Evolutionary conservation across 2,329 filamentous ascomycete species (phyloP).

Genomic region (Corniculantispora saksenae): DNA sequence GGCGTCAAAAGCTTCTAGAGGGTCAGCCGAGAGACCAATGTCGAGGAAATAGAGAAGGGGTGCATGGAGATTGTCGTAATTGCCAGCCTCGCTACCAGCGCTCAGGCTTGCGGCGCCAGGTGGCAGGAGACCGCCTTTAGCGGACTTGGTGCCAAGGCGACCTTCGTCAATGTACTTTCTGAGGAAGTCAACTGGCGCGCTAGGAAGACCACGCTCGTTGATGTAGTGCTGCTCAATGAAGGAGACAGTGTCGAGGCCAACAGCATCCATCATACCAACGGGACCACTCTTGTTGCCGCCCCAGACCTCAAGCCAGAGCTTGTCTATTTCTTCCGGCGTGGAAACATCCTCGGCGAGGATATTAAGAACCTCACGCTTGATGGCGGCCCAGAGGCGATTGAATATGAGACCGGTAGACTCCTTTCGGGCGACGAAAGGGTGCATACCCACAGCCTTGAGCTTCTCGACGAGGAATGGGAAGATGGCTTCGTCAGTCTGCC

Average conservation of each 20-base stretch:
- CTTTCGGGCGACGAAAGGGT: constrained; percentile 43
- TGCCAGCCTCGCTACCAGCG: not conserved
- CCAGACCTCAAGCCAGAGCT: constrained; percentile 43
- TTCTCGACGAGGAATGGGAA: constrained; percentile 47
- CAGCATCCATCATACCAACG: constrained; percentile 44
- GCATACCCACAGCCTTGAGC: constrained; percentile 41
- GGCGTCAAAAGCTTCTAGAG: constrained; percentile 7
- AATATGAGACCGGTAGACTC: constrained; percentile 57
- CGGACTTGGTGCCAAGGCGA: constrained; percentile 47
- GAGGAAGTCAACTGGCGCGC: constrained; percentile 47
- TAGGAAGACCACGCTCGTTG: constrained; percentile 45
- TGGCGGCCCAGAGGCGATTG: constrained; percentile 58
- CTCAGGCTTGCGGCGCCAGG: constrained; percentile 22
- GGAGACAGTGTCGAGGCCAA: constrained; percentile 54
- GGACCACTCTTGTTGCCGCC: constrained; percentile 21
- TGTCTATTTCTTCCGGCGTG: constrained; percentile 50
- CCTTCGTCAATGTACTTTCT: constrained; percentile 47
- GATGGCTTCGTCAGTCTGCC: constrained; percentile 42
- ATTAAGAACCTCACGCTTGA: constrained; percentile 52
- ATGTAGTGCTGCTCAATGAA: constrained; percentile 57
- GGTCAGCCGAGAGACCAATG: constrained; percentile 26
- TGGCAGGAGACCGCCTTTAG: constrained; percentile 42
- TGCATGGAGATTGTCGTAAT: constrained; percentile 12
- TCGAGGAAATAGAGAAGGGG: constrained; percentile 32
- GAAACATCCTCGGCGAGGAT: constrained; percentile 53